These are phyloP conservation scores for Tylopilus rubrobrunneus DNA, from an alignment of 768 basidiomycete genomes.

Conservation along the genomic window DNA sequence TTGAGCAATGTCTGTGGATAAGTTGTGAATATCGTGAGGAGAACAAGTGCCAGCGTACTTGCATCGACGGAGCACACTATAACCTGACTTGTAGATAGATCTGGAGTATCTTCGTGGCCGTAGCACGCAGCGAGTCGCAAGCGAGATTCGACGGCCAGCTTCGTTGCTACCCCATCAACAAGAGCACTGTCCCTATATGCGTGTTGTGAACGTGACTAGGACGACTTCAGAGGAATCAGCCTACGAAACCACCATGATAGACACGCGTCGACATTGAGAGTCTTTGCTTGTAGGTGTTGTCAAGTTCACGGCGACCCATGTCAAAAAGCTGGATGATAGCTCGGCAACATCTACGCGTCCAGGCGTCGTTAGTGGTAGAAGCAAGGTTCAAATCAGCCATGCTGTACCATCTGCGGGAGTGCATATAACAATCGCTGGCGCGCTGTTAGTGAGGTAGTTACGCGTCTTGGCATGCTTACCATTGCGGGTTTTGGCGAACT, in stretches of 20 bases:
- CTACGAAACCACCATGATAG: conserved; percentile 21
- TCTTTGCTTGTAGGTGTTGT: not conserved
- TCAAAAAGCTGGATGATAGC: conserved; percentile 17
- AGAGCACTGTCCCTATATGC: conserved; percentile 7
- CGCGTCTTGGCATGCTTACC: conserved; percentile 9
- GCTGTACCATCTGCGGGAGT: conserved; percentile 18
- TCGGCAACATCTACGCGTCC: conserved; percentile 14
- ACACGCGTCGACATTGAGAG: conserved; percentile 7
- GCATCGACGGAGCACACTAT: conserved; percentile 41
- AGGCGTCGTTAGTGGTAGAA: conserved; percentile 1
- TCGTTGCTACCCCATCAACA: conserved; percentile 13
- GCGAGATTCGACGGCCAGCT: conserved; percentile 14
- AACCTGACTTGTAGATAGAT: conserved; percentile 29
- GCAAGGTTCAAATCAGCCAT: not conserved
- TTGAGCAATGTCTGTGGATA: conserved; percentile 37
- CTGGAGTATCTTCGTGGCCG: conserved; percentile 10
- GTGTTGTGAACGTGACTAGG: not conserved
- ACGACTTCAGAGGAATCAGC: not conserved
- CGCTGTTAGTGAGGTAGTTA: not conserved
- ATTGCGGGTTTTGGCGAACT: conserved; percentile 19
- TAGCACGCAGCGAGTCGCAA: conserved; percentile 17
- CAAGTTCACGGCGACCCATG: conserved; percentile 11
- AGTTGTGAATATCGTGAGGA: conserved; percentile 2
- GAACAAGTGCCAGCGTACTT: conserved; percentile 17
- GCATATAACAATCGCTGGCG: conserved; percentile 18